Evolutionary conservation across 169 alveolate species (phyloP).

Genomic region (Hepatocystis sp.): DNA sequence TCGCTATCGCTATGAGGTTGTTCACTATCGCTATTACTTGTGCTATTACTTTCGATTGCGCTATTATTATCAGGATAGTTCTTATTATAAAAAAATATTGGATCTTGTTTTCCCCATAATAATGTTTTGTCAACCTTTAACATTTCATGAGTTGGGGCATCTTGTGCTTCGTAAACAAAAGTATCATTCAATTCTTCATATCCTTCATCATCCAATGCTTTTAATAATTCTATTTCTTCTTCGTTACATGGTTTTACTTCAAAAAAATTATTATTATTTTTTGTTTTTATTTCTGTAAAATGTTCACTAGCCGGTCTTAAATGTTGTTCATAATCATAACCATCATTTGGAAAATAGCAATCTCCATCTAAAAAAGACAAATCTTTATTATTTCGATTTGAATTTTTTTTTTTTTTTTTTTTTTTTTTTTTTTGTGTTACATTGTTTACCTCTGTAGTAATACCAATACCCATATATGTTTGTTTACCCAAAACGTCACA

Average conservation of each 20-base stretch:
- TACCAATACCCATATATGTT: background rate
- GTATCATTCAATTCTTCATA: slow-evolving; percentile 84
- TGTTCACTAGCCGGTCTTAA: slow-evolving; percentile 80
- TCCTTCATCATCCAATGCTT: slow-evolving; percentile 78
- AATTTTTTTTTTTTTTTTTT: slow-evolving; percentile 8
- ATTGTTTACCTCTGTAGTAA: background rate
- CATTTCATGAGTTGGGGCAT: slow-evolving; percentile 43
- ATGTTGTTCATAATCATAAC: slow-evolving; percentile 86
- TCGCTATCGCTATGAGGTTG: too few relatives aligned
- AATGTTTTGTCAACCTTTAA: slow-evolving; percentile 76
- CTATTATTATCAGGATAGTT: background rate
- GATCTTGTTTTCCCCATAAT: slow-evolving; percentile 81
- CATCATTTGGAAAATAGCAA: slow-evolving; percentile 87
- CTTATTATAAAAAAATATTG: slow-evolving; percentile 28
- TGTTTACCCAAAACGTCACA: background rate
- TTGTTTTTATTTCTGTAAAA: slow-evolving; percentile 77
- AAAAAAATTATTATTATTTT: slow-evolving; percentile 20
- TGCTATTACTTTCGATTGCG: too few relatives aligned
- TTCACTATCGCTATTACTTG: too few relatives aligned
- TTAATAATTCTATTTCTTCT: slow-evolving; percentile 80
- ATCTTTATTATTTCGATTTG: slow-evolving; percentile 1
- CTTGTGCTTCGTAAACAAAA: slow-evolving; percentile 82
- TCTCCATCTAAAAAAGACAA: slow-evolving; percentile 82
- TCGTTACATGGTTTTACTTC: slow-evolving; percentile 51
- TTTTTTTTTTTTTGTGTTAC: background rate